A percentile compares a stretch with the other conserved stretches of the same genome.
These are phyloP conservation scores for Groenewaldozyma auringiensis DNA, from an alignment of 1,139 yeast species.

Conservation along the genomic window DNA sequence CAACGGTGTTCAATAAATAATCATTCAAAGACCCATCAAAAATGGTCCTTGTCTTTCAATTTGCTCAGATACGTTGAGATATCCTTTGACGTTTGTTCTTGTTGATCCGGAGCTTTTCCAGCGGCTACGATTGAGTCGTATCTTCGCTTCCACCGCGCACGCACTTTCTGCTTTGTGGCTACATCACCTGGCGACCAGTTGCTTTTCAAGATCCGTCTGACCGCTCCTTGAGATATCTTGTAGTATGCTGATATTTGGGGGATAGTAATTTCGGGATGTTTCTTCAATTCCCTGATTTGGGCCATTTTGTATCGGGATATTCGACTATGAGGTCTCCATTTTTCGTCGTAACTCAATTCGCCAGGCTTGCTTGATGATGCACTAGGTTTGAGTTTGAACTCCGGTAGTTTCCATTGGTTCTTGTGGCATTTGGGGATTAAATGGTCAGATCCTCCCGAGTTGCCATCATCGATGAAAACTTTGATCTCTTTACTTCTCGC, in stretches of 20 bases:
- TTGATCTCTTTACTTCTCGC: no score
- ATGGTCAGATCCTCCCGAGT: conserved; percentile 3
- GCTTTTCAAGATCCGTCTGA: conserved; percentile 69
- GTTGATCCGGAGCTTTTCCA: conserved; percentile 5
- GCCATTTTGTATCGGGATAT: conserved; percentile 66
- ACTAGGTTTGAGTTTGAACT: conserved; percentile 51
- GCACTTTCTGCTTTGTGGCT: conserved; percentile 35
- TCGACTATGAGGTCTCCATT: conserved; percentile 66
- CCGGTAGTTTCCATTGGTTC: conserved; percentile 14
- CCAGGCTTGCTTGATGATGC: conserved; percentile 52
- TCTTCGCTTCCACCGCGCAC: conserved; percentile 45
- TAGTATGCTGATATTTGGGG: conserved; percentile 58
- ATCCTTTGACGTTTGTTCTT: neutral
- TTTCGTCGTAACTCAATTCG: conserved; percentile 45
- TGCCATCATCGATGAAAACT: conserved; percentile 1
- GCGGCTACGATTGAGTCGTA: conserved; percentile 29
- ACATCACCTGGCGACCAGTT: conserved; percentile 66
- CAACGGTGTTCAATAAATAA: neutral
- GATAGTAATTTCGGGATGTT: conserved; percentile 51
- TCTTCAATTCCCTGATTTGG: conserved; percentile 50
- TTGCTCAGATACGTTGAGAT: neutral
- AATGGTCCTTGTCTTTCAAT: neutral
- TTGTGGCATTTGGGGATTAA: conserved; percentile 5
- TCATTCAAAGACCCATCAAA: neutral
- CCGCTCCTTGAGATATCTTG: conserved; percentile 72